Conservation (phyloP, 345 rosid species). For the Eucalyptus caleyi region DNA sequence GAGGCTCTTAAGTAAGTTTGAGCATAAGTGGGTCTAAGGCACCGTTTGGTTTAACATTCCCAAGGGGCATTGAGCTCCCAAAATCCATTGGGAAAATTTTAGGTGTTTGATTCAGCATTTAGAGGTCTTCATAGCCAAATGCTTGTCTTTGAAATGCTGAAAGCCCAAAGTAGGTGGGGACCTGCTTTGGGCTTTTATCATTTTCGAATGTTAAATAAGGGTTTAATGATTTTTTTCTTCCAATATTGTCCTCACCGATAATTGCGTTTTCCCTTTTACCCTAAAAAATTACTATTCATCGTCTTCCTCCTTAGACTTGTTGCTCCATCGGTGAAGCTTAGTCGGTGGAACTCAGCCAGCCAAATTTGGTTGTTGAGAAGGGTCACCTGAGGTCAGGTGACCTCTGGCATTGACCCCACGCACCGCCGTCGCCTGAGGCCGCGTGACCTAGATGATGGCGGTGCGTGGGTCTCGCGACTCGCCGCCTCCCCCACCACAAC, state of each 20-base stretch:
- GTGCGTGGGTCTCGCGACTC: fast-evolving
- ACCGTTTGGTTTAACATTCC: fast-evolving
- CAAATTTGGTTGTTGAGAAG: too few relatives aligned
- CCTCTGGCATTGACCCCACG: fast-evolving
- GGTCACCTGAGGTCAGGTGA: fast-evolving
- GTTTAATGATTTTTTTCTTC: too few relatives aligned
- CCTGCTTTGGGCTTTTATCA: too few relatives aligned
- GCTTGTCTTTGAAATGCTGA: too few relatives aligned
- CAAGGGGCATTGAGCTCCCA: fast-evolving
- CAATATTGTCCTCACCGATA: too few relatives aligned
- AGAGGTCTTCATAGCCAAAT: fast-evolving
- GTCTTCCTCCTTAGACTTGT: too few relatives aligned
- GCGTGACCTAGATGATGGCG: fast-evolving
- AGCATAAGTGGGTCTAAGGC: fast-evolving
- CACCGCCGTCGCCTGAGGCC: fast-evolving
- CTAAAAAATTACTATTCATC: too few relatives aligned
- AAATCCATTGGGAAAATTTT: fast-evolving
- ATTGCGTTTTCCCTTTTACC: too few relatives aligned
- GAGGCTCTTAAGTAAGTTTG: not conserved
- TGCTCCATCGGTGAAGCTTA: too few relatives aligned
- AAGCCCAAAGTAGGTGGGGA: too few relatives aligned
- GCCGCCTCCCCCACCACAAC: too few relatives aligned
- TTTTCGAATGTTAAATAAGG: too few relatives aligned
- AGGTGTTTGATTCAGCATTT: fast-evolving
- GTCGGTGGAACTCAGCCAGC: fast-evolving